Evolutionary conservation across 257 asterid species (phyloP), one percentile per base, ranked within the genome.

Genomic region (Paraleonurus japonicus): DNA sequence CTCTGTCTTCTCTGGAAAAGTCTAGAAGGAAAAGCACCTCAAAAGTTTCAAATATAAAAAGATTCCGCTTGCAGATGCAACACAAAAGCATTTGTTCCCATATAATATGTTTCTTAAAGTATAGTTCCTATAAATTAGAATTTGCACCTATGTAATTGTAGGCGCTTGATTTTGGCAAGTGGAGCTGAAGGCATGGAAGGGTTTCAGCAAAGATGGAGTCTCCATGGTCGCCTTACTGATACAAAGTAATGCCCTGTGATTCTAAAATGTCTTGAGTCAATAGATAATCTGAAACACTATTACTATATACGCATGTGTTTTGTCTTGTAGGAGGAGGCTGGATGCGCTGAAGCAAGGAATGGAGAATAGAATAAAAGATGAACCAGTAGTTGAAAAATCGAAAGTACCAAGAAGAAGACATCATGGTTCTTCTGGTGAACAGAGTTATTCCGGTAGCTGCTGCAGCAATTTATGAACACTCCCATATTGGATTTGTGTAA

Each of bases 151-250:
- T 2, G 13, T 20, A 17, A 53, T 8, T 68, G 11, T 76, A 92
- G 98, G 70, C 96, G 82, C 78, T 77, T 92, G 82, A 90, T 92
- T 67, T 80, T 92, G 92, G 98, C 98, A n/a, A 92, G 97, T 76
- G 98, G 98, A 57, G 62, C 75, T 54, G 97, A 90, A 82, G 98
- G 98, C 60, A 83, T 83, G 82, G 96, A 92, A 61, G 97, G 98
- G 64, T 88, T 88, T 77, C 87, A 95, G 64, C 97, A 88, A 74
- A 87, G 98, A 80, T 92, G 98, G 97, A 92, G 96, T 80, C 78
- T 90, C 67, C 97, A 92, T 7, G 98, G 97, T 39, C 90, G 90
- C 65, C 87, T 92, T 65, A 83, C 87, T 4, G 98, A 92, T 82
- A 83, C 92, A 84, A 87, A 83, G 98, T 92, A 92, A 75, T 67